A percentile compares a stretch with the other conserved stretches of the same genome.
Conservation (phyloP, 2,329 filamentous ascomycete genomes). For the Xylaria sp. region DNA sequence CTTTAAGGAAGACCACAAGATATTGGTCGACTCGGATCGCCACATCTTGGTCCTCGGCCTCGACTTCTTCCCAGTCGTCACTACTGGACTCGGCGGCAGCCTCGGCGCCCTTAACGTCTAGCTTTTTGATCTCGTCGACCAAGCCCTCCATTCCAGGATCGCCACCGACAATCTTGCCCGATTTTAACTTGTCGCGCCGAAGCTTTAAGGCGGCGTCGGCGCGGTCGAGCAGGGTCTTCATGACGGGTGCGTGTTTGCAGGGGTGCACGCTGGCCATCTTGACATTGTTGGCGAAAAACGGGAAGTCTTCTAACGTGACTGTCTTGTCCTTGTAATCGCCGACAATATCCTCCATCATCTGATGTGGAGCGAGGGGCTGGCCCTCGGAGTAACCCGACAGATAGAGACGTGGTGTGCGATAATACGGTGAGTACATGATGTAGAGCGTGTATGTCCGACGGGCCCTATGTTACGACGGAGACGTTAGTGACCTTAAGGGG, state of each 20-base stretch:
- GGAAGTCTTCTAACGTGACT: slow-evolving; percentile 96
- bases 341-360: slow-evolving; percentile 97
- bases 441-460: slow-evolving; percentile 97
- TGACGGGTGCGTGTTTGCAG: slow-evolving; percentile 96
- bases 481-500: slow-evolving; percentile 32
- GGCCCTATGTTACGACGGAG: slow-evolving; percentile 62
- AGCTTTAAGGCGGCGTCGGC: slow-evolving; percentile 93
- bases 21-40: slow-evolving; percentile 91
- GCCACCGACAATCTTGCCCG: slow-evolving; percentile 60
- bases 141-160: slow-evolving; percentile 81
- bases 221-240: slow-evolving; percentile 96
- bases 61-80: slow-evolving; percentile 75
- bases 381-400: slow-evolving; percentile 89
- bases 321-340: slow-evolving; percentile 99
- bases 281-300: slow-evolving; percentile 88
- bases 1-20: slow-evolving; percentile 86
- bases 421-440: slow-evolving; percentile 97
- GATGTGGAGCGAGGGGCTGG: slow-evolving; percentile 80
- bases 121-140: slow-evolving; percentile 79
- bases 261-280: slow-evolving; percentile 98
- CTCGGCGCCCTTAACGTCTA: slow-evolving; percentile 66
- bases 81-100: slow-evolving; percentile 61
- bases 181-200: slow-evolving; percentile 81
- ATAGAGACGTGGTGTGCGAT: slow-evolving; percentile 94
- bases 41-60: slow-evolving; percentile 75